These are phyloP conservation scores for Geranium incanum DNA, from an alignment of 441 rosid species.

Conservation along the genomic window DNA sequence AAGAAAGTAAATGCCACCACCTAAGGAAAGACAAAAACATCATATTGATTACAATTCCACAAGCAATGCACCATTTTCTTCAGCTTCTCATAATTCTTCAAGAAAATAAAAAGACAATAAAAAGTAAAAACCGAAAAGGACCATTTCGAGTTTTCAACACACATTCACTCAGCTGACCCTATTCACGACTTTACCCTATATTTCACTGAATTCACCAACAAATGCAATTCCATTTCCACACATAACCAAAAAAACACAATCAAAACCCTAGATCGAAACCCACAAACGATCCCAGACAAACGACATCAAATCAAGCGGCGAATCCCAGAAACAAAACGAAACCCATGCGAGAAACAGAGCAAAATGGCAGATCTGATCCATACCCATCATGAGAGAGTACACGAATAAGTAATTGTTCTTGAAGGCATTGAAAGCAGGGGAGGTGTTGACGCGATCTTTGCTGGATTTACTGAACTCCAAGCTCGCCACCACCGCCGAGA, in stretches of 20 bases:
- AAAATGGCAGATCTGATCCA: conserved; percentile 6
- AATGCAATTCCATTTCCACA: not conserved
- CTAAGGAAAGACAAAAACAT: too few species aligned
- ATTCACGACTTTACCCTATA: not conserved
- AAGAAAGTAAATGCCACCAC: too few species aligned
- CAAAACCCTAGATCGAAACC: conserved; percentile 1
- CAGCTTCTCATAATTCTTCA: too few species aligned
- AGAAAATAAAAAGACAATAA: too few species aligned
- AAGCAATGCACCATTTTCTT: too few species aligned
- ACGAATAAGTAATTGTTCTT: conserved; percentile 72
- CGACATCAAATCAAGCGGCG: not conserved
- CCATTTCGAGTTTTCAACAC: not conserved
- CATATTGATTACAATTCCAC: too few species aligned
- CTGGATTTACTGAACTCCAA: conserved; percentile 52
- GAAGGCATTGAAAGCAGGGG: conserved; percentile 62
- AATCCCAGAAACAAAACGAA: not conserved
- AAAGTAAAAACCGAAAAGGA: not conserved
- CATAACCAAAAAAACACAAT: not conserved
- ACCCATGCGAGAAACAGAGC: not conserved
- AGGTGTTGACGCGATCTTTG: conserved; percentile 60
- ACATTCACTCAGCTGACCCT: not conserved
- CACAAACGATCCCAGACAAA: not conserved
- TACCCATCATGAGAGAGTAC: conserved; percentile 89
- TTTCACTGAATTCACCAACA: not conserved
- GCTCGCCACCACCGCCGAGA: conserved; percentile 47